Evolutionary conservation across 139 green algal genomes (phyloP).

Genomic region (Closterium sp.): DNA sequence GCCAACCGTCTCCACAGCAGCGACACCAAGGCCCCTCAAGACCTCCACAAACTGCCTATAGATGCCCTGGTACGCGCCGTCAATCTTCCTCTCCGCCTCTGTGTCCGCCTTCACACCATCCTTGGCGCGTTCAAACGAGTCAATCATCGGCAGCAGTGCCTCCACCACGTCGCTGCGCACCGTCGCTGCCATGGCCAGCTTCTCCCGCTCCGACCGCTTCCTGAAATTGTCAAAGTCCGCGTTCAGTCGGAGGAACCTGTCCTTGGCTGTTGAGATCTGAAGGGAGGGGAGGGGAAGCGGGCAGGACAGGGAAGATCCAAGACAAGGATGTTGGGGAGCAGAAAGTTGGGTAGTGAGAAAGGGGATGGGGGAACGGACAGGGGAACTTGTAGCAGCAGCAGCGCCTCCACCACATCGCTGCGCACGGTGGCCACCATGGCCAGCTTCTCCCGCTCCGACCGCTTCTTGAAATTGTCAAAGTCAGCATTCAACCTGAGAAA

Average conservation of each 20-base stretch:
- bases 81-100: constrained; percentile 90
- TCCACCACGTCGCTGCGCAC: constrained; percentile 58
- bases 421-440: constrained; percentile 61
- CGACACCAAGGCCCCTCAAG: constrained; percentile 81
- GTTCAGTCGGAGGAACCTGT: constrained; percentile 71
- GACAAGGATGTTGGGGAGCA: too few relatives aligned
- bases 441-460: constrained; percentile 77
- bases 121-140: constrained; percentile 94
- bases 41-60: constrained; percentile 95
- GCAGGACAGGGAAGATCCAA: too few relatives aligned
- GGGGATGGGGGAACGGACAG: too few relatives aligned
- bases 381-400: too few relatives aligned
- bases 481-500: constrained; percentile 86
- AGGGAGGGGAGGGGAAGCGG: too few relatives aligned
- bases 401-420: constrained; percentile 70
- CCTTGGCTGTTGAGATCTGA: constrained; percentile 15
- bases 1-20: constrained; percentile 76
- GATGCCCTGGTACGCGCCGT: constrained; percentile 84
- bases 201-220: constrained; percentile 78
- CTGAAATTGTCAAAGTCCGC: constrained; percentile 99
- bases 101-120: constrained; percentile 79
- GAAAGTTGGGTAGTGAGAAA: too few relatives aligned
- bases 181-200: constrained; percentile 61
- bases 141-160: constrained; percentile 77
- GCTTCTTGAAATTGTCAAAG: constrained; percentile 99